Conservation (phyloP, 2,329 filamentous ascomycete genomes). For the Fusarium sterilihyphosum region DNA sequence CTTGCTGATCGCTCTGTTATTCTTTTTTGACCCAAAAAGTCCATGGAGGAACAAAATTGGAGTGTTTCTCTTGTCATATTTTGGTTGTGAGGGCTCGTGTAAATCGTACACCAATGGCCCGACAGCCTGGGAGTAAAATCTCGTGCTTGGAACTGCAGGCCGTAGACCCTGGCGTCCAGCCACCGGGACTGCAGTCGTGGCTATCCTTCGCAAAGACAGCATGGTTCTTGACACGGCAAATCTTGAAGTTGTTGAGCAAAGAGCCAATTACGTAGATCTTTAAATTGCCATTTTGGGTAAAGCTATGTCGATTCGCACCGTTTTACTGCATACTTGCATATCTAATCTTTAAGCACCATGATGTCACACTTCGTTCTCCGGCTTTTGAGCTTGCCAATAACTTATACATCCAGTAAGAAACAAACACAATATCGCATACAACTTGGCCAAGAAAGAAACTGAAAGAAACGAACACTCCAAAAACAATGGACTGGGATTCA, state of each 20-base stretch:
- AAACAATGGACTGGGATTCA: neutral
- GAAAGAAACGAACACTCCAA: conserved; percentile 2
- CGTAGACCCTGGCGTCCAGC: neutral
- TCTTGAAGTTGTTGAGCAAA: conserved; percentile 14
- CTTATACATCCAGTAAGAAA: neutral
- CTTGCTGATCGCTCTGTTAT: conserved; percentile 95
- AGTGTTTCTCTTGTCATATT: conserved; percentile 52
- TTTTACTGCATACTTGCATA: conserved; percentile 39
- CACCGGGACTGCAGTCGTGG: neutral
- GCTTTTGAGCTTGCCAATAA: conserved; percentile 3
- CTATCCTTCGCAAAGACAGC: conserved; percentile 30
- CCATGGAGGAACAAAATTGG: conserved; percentile 93
- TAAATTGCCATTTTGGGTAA: conserved; percentile 35
- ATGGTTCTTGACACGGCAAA: conserved; percentile 21
- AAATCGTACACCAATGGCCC: conserved; percentile 70
- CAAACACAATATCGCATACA: neutral
- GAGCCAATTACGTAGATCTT: conserved; percentile 33
- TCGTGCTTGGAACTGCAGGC: conserved; percentile 1
- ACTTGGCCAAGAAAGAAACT: neutral
- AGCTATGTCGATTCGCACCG: conserved; percentile 12
- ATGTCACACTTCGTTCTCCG: conserved; percentile 28
- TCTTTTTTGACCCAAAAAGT: conserved; percentile 93
- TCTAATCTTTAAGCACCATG: conserved; percentile 28
- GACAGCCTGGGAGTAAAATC: conserved; percentile 38
- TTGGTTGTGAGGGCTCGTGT: conserved; percentile 64